Conservation (phyloP, 179 eudicot species). For the Pouteria campechiana region DNA sequence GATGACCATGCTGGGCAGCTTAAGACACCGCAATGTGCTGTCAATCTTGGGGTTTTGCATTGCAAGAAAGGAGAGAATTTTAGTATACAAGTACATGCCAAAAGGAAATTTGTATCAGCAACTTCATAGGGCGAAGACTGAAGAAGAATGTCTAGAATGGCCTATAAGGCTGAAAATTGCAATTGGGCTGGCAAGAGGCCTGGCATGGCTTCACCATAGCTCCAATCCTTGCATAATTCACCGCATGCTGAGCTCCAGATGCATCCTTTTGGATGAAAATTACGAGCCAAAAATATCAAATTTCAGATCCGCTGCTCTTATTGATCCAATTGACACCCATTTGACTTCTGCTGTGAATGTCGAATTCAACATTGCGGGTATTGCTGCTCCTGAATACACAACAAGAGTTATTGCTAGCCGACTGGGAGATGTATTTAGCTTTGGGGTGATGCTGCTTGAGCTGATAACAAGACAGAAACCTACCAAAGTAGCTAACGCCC, state of each 20-base stretch:
- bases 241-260: neutral
- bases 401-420: slow-evolving; percentile 77
- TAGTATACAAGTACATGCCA: slow-evolving; percentile 67
- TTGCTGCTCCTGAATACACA: slow-evolving; percentile 79
- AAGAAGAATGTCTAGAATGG: slow-evolving; percentile 49
- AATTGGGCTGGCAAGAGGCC: neutral
- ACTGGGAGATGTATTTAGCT: slow-evolving; percentile 80
- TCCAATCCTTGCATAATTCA: neutral
- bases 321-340: neutral
- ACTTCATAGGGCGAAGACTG: slow-evolving; percentile 40
- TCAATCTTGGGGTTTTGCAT: slow-evolving; percentile 72
- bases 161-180: slow-evolving; percentile 46
- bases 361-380: slow-evolving; percentile 27
- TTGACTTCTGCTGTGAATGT: neutral
- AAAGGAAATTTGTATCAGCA: slow-evolving; percentile 55
- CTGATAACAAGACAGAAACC: slow-evolving; percentile 9
- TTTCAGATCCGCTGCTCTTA: neutral
- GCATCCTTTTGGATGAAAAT: neutral
- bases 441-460: slow-evolving; percentile 30
- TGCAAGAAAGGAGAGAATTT: slow-evolving; percentile 69
- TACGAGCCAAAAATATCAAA: neutral
- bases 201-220: slow-evolving; percentile 1
- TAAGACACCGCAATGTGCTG: slow-evolving; percentile 65
- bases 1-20: slow-evolving; percentile 70
- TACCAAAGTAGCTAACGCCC: slow-evolving; percentile 44